These are phyloP conservation scores for Pharus latifolius DNA, from an alignment of 176 grass and related monocot species.

Conservation along the genomic window DNA sequence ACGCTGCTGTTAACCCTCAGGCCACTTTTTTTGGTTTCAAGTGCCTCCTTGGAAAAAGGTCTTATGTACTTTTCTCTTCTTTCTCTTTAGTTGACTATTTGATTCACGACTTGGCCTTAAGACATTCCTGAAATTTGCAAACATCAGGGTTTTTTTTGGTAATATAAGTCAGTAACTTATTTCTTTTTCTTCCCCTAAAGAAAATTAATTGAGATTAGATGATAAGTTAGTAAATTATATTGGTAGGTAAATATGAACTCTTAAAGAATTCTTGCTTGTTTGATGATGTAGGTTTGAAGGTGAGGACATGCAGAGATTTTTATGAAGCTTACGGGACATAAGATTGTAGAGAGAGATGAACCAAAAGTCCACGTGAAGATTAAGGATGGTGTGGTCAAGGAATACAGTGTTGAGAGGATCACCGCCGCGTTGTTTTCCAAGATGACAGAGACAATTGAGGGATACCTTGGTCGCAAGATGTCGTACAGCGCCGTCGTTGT, in stretches of 20 bases:
- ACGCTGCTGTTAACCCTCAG: neutral
- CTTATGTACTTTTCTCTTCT: no score
- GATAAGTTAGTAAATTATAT: no score
- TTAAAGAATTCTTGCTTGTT: neutral
- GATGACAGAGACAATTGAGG: neutral
- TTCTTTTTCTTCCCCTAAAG: no score
- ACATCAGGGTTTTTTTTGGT: no score
- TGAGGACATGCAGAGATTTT: neutral
- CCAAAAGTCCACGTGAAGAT: neutral
- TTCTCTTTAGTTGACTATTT: no score
- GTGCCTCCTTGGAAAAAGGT: neutral
- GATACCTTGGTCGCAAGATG: neutral
- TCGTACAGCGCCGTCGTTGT: neutral
- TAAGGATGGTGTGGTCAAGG: no score
- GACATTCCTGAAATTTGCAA: no score
- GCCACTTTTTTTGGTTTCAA: neutral
- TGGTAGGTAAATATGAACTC: no score
- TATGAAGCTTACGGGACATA: neutral
- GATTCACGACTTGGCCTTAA: no score
- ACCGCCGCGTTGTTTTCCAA: neutral
- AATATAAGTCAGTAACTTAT: no score
- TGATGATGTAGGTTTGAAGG: neutral
- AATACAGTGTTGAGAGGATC: neutral
- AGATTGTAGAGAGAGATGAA: neutral
- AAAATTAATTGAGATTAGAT: no score